These are phyloP conservation scores for Pseudocercospora musae DNA, from an alignment of 2,329 filamentous ascomycete genomes.

Conservation along the genomic window DNA sequence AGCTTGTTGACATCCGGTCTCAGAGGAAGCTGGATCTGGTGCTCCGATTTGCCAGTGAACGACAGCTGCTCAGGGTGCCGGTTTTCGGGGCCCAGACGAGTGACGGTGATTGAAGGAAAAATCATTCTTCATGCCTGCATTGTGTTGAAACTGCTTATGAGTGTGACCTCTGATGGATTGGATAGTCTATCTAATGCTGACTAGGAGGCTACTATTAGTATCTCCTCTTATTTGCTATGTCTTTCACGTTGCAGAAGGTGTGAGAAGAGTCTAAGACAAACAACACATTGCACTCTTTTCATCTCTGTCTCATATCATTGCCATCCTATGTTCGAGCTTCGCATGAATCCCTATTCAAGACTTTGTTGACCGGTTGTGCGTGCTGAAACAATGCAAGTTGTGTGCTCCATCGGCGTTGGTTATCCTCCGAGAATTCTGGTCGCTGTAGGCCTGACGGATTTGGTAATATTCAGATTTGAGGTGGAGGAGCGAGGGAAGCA, in stretches of 20 bases:
- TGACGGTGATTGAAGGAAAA: slow-evolving; percentile 6
- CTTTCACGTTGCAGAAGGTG: not conserved
- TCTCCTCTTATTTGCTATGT: not conserved
- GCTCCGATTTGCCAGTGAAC: slow-evolving; percentile 8
- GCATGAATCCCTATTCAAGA: no score
- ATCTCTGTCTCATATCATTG: not conserved
- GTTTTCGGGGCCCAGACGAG: slow-evolving; percentile 5
- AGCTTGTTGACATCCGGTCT: slow-evolving; percentile 3
- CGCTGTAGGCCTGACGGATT: no score
- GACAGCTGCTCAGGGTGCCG: slow-evolving; percentile 5
- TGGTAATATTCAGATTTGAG: no score
- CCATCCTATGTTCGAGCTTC: not conserved
- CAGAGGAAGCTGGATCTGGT: slow-evolving; percentile 6
- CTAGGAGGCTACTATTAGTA: not conserved
- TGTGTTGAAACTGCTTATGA: not conserved
- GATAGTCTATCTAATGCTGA: not conserved
- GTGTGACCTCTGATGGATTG: not conserved
- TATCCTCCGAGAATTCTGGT: no score
- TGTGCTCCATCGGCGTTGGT: no score
- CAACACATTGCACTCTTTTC: not conserved
- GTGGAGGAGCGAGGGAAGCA: no score
- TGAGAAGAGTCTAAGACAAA: not conserved
- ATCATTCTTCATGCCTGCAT: no score
- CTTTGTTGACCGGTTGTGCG: no score
- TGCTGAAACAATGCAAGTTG: no score